Conservation (phyloP, 148 eudicot genomes). For the Dysphania ambrosioides region DNA sequence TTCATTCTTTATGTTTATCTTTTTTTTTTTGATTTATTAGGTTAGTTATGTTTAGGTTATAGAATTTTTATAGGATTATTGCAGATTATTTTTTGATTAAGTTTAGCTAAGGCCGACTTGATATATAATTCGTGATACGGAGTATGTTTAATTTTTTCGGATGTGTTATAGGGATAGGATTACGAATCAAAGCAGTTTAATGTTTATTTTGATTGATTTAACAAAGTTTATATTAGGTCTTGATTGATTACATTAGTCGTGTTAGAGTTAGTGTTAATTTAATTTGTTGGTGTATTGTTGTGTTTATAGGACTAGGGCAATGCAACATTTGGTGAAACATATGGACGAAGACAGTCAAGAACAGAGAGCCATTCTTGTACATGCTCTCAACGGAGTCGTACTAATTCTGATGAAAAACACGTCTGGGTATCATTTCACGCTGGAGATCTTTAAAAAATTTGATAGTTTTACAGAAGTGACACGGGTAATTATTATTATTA, state of each 20-base stretch:
- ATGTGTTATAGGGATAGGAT: no score
- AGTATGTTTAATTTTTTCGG: no score
- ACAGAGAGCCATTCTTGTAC: constrained; percentile 14
- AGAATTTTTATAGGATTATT: no score
- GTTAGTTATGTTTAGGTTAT: no score
- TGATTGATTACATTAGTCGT: not conserved
- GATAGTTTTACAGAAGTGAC: constrained; percentile 1
- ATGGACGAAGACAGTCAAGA: not conserved
- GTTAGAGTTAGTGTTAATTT: not conserved
- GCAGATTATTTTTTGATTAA: no score
- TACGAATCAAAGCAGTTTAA: no score
- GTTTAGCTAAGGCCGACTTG: no score
- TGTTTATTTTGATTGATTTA: no score
- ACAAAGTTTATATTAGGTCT: no score
- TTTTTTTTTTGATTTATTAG: not conserved
- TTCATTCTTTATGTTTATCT: not conserved
- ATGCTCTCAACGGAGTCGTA: constrained; percentile 23
- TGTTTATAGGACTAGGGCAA: constrained; percentile 38
- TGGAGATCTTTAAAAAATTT: constrained; percentile 1
- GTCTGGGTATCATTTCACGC: constrained; percentile 26
- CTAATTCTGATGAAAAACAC: constrained; percentile 22
- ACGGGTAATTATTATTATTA: constrained; percentile 10
- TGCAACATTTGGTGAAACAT: constrained; percentile 36
- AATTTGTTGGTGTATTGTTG: not conserved
- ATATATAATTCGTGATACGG: no score